Evolutionary conservation across 169 alveolate species (phyloP).

Genomic region (Cryptosporidium parvum): DNA sequence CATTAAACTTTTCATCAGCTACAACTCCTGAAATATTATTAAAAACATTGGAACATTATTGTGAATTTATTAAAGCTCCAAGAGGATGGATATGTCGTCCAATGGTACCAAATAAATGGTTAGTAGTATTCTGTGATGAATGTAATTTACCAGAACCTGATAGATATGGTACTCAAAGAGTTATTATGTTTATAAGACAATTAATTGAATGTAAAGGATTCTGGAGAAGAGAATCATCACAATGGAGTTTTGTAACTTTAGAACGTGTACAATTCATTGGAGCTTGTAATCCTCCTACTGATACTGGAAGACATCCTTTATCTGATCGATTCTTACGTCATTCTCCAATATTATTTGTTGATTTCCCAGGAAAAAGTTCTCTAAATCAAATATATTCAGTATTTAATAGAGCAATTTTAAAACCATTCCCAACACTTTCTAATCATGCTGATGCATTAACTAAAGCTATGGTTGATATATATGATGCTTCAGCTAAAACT

Average conservation of each 20-base stretch:
- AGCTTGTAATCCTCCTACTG: slow-evolving; percentile 99
- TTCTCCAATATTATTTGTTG: slow-evolving; percentile 95
- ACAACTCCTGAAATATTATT: slow-evolving; percentile 94
- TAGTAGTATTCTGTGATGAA: slow-evolving; percentile 98
- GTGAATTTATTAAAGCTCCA: slow-evolving; percentile 94
- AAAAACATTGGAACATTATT: slow-evolving; percentile 95
- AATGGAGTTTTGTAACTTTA: slow-evolving; percentile 91
- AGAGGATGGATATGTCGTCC: slow-evolving; percentile 94
- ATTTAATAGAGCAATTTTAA: slow-evolving; percentile 95
- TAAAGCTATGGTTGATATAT: slow-evolving; percentile 97
- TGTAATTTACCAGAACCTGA: slow-evolving; percentile 97
- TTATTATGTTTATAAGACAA: slow-evolving; percentile 95
- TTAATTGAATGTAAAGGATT: slow-evolving; percentile 96
- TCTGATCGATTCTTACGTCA: slow-evolving; percentile 95
- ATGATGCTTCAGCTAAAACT: slow-evolving; percentile 89
- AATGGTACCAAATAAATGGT: slow-evolving; percentile 93
- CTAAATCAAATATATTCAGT: slow-evolving; percentile 96
- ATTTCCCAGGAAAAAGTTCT: slow-evolving; percentile 98
- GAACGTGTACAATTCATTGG: slow-evolving; percentile 98
- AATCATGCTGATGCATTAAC: slow-evolving; percentile 92
- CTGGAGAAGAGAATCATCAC: slow-evolving; percentile 90
- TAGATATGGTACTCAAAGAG: slow-evolving; percentile 96
- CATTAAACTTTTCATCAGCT: slow-evolving; percentile 94
- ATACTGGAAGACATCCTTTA: slow-evolving; percentile 97
- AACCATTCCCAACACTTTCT: slow-evolving; percentile 84